Base-by-base conservation (phyloP, 352 stramenopile species). In the Blastocystis sp. region DNA sequence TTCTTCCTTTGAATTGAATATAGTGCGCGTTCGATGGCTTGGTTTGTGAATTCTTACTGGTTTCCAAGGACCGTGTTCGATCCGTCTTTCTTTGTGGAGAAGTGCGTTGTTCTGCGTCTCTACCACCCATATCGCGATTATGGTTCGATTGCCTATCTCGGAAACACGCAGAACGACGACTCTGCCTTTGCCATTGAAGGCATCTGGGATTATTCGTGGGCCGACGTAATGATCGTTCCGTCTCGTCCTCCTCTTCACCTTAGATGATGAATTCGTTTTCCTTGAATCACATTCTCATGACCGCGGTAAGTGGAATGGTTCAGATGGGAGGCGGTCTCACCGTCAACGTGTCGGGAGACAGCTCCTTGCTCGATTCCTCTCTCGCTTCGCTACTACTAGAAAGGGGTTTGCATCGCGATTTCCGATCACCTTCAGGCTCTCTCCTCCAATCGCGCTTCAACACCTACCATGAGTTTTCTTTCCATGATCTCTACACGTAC, bases 151-250 rank as follows among this genome's bases (percentile, higher is more conserved):
- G 38, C 64, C 3, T 71, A 71, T 40, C 21, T 45, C 21, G 1
- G 7, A 5, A 71, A 52, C 14, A 17, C 17, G 19, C 64, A 17
- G 11, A 41, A 40, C 14, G 2, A 40, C 34, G 38, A 23, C 34
- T 9, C 1, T 17, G 45, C 45, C 17, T 52, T 40, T 40, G 64
- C 23, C 2, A 9, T 71, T 9, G 17, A 71, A 52, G 23, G 64
- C 9, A 23, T 40, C 2, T 71, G 64, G 64, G 23, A 71, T 40
- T 45, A 71, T 40, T 71, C 64, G 38, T 71, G 64, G 64, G 45
- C 45, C 45, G 64, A 71, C 43, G 23, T 45, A 7, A 40, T 71
- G 21, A 40, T 52, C 2, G 64, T 40, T 11, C 14, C 9, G 10
- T 40, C n/a, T 41, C 1, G 1, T 2, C 3, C 2, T 71, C 45